Base-by-base conservation (phyloP, 495 filamentous ascomycete genomes). In the Aspergillus sclerotioniger region DNA sequence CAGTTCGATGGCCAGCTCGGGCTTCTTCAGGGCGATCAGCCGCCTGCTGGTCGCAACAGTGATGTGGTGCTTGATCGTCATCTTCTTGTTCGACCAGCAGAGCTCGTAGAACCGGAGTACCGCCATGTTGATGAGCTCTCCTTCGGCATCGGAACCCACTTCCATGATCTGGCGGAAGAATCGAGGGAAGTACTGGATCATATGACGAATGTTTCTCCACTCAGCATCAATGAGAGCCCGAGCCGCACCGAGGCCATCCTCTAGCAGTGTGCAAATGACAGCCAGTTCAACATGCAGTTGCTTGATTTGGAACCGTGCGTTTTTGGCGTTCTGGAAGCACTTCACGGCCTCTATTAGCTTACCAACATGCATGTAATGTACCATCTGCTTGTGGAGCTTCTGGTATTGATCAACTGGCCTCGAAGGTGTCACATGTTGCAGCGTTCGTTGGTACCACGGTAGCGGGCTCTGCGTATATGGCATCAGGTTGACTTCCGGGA, bases 161-260 rank as follows among this genome's bases (percentile, higher is more conserved):
- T 71, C 66, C 54, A 57, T 60, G 21, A 79, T 47, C 51, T 71
- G 70, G 10, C 71, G 70, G 60, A 79, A 78, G 55, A 79, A 77
- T 0, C 68, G 56, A 0, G 76, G 76, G 39, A 67, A 60, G 29
- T 69, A 66, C 5, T 52, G 54, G 13, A 66, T 58, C 28, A 57
- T 55, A 17, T 58, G 58, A 16, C 61, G 64, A 25, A 65, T 62
- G 25, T 48, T 54, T 29, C 60, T 57, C 66, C 70, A 74, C 20
- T 74, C 65, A 6, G 57, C 60, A 10, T 71, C 67, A 58, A 79
- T 69, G 8, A 75, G 52, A 1, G 57, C 53, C 8, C 66, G 68
- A 6, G 74, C 71, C 5, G 68, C 61, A 16, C 8, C 46, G 43
- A 79, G 41, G 7, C 71, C 73, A n/a, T 67, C 39, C n/a, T 66